Evolutionary conservation across 495 filamentous ascomycete genomes (phyloP).

Genomic region (Penicillium daleae): DNA sequence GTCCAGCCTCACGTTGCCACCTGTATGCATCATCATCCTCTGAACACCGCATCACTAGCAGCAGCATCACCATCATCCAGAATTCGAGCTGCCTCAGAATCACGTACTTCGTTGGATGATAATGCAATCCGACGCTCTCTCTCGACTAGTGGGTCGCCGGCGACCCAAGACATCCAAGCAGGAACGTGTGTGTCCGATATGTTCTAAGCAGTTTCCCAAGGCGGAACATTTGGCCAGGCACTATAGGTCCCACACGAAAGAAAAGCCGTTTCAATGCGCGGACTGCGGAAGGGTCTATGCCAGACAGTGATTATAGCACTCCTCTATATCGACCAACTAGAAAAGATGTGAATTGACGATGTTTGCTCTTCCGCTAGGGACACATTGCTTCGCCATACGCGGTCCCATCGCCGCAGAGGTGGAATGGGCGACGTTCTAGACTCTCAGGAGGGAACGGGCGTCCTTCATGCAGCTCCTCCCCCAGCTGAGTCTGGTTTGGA

Average conservation of each 20-base stretch:
- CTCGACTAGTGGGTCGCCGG: neutral
- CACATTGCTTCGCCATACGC: neutral
- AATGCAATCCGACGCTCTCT: neutral
- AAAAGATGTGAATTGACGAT: neutral
- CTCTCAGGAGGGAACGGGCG: neutral
- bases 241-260: neutral
- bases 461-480: neutral
- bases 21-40: neutral
- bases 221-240: constrained; percentile 1
- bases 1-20: neutral
- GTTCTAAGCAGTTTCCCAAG: neutral
- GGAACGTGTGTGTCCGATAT: neutral
- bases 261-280: neutral
- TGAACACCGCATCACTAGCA: neutral
- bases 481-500: neutral
- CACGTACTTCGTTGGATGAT: neutral
- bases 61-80: neutral
- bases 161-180: constrained; percentile 1
- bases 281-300: neutral
- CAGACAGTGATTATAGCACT: neutral
- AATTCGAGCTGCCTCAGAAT: neutral
- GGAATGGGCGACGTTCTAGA: neutral
- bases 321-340: neutral
- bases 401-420: neutral
- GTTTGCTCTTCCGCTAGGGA: neutral